These are phyloP conservation scores for Austroboletus festivus DNA, from an alignment of 768 basidiomycete species.

Conservation along the genomic window DNA sequence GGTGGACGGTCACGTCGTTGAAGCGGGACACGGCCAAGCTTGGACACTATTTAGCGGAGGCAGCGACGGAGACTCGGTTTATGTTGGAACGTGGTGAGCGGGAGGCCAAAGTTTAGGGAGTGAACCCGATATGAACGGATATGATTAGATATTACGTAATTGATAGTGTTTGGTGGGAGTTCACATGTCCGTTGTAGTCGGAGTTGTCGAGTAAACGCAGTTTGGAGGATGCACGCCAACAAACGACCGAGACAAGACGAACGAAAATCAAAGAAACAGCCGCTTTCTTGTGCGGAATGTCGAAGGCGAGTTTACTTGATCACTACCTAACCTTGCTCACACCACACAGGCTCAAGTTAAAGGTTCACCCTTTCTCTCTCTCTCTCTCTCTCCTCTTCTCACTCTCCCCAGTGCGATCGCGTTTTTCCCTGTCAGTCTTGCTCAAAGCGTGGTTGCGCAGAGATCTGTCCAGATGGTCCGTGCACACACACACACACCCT, in stretches of 20 bases:
- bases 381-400: conserved; percentile 1
- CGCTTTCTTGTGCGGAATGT: conserved; percentile 63
- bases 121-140: conserved; percentile 33
- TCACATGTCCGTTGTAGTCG: conserved; percentile 25
- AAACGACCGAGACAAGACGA: conserved; percentile 47
- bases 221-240: conserved; percentile 19
- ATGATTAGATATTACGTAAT: conserved; percentile 25
- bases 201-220: conserved; percentile 15
- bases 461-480: conserved; percentile 58
- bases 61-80: conserved; percentile 70
- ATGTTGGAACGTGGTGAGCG: conserved; percentile 68
- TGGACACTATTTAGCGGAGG: conserved; percentile 72
- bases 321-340: neutral
- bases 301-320: conserved; percentile 42
- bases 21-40: conserved; percentile 52
- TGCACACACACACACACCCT: neutral
- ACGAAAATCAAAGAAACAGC: conserved; percentile 34
- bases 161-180: conserved; percentile 16
- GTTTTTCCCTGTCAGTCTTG: conserved; percentile 67
- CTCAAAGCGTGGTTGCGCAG: conserved; percentile 62
- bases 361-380: conserved; percentile 34
- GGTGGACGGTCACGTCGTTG: conserved; percentile 86
- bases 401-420: conserved; percentile 51
- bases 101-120: conserved; percentile 18
- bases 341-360: conserved; percentile 46